phyloP scores from a whole-genome alignment of 768 basidiomycete species.

The Russula olivacea region DNA sequence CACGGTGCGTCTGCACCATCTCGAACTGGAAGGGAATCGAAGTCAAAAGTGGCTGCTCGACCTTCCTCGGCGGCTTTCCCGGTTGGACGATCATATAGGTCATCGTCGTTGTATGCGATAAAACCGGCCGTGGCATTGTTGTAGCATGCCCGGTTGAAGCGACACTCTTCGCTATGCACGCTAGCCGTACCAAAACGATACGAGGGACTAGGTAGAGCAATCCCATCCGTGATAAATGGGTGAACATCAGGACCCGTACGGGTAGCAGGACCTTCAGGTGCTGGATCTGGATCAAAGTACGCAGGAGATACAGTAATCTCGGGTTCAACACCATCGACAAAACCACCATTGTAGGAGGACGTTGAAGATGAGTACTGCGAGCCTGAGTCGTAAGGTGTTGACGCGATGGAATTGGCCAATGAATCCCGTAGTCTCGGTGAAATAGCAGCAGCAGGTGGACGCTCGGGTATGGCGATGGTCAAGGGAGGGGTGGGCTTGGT shows the following conservation, averaged over 20 bases:
- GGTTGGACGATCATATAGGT: constrained; percentile 17
- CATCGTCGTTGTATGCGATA: constrained; percentile 32
- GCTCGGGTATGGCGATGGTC: constrained; percentile 15
- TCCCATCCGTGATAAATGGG: constrained; percentile 24
- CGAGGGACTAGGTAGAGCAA: constrained; percentile 12
- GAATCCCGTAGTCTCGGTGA: constrained; percentile 15
- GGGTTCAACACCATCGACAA: constrained; percentile 14
- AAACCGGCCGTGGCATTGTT: constrained; percentile 31
- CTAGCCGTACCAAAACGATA: constrained; percentile 21
- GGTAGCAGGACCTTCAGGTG: constrained; percentile 42
- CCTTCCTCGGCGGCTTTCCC: constrained; percentile 18
- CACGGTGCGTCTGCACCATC: constrained; percentile 23
- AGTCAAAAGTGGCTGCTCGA: constrained; percentile 32
- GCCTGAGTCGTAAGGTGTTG: constrained; percentile 17
- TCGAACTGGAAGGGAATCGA: constrained; percentile 33
- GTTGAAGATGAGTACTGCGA: constrained; percentile 16
- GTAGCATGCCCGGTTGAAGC: constrained; percentile 23
- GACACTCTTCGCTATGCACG: constrained; percentile 23
- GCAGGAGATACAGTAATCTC: constrained; percentile 37
- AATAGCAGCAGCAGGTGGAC: not conserved
- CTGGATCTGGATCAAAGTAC: constrained; percentile 40
- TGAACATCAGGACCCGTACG: constrained; percentile 35
- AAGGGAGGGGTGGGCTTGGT: not conserved
- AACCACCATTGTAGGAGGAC: constrained; percentile 14
- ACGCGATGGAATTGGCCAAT: constrained; percentile 13